These are phyloP conservation scores for Apiotrichum brassicae DNA, from an alignment of 1,284 basidiomycete genomes.

Conservation along the genomic window DNA sequence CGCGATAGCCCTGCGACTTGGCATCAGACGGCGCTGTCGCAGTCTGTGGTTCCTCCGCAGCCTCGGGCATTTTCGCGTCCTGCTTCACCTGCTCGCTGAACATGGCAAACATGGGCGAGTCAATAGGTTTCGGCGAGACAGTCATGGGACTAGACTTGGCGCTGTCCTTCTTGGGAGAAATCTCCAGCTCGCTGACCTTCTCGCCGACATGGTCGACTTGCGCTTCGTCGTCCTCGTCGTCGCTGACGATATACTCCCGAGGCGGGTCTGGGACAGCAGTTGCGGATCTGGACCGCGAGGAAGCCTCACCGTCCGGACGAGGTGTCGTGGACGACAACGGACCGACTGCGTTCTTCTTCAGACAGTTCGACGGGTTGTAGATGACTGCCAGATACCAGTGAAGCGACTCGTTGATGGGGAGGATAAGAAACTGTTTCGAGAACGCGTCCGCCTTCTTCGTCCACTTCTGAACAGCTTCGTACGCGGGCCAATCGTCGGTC, in stretches of 20 bases:
- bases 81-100: neutral
- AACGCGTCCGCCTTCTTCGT: constrained; percentile 78
- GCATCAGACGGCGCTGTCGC: neutral
- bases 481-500: constrained; percentile 53
- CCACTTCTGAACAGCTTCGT: constrained; percentile 86
- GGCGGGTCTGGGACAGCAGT: constrained; percentile 11
- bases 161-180: neutral
- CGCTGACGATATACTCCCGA: constrained; percentile 1
- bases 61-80: neutral
- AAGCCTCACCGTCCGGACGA: too few species aligned
- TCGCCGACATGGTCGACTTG: neutral
- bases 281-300: neutral
- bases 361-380: constrained; percentile 61
- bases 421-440: constrained; percentile 80
- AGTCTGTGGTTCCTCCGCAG: neutral
- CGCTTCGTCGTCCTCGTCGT: neutral
- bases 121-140: constrained; percentile 5
- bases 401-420: constrained; percentile 95
- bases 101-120: neutral
- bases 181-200: neutral
- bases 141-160: neutral
- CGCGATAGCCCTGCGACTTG: constrained; percentile 2
- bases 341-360: constrained; percentile 11
- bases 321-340: neutral
- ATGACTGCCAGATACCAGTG: constrained; percentile 99